These are phyloP conservation scores for Priceomyces medius DNA, from an alignment of 805 yeast species.

Conservation along the genomic window DNA sequence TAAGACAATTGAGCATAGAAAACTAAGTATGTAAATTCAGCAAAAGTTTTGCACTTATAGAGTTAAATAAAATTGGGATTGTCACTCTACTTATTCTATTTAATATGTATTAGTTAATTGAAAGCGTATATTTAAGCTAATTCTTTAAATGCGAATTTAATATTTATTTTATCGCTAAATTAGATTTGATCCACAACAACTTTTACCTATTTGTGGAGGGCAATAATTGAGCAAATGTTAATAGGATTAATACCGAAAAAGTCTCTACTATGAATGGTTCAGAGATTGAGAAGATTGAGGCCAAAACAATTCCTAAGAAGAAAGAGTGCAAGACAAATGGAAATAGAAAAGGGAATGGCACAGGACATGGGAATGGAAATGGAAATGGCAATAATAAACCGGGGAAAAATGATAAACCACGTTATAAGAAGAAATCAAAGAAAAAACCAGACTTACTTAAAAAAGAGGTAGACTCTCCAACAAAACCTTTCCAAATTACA, in stretches of 20 bases:
- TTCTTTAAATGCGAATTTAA: too few relatives aligned
- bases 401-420: background rate
- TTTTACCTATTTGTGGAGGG: background rate
- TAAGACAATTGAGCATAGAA: background rate
- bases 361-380: background rate
- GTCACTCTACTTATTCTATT: too few relatives aligned
- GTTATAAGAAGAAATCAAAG: background rate
- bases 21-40: background rate
- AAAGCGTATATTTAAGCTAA: too few relatives aligned
- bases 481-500: background rate
- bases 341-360: too few relatives aligned
- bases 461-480: background rate
- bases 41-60: background rate
- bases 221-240: background rate
- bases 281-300: background rate
- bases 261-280: background rate
- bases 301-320: background rate
- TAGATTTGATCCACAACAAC: too few relatives aligned
- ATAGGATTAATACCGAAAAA: background rate
- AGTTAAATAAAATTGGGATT: too few relatives aligned
- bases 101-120: too few relatives aligned
- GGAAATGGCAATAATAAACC: background rate
- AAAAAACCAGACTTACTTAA: background rate
- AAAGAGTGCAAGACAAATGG: background rate
- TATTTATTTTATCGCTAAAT: too few relatives aligned